A percentile compares a stretch with the other conserved stretches of the same genome.
Conservation (phyloP, 2,329 filamentous ascomycete species). For the Pseudocercospora macadamiae region DNA sequence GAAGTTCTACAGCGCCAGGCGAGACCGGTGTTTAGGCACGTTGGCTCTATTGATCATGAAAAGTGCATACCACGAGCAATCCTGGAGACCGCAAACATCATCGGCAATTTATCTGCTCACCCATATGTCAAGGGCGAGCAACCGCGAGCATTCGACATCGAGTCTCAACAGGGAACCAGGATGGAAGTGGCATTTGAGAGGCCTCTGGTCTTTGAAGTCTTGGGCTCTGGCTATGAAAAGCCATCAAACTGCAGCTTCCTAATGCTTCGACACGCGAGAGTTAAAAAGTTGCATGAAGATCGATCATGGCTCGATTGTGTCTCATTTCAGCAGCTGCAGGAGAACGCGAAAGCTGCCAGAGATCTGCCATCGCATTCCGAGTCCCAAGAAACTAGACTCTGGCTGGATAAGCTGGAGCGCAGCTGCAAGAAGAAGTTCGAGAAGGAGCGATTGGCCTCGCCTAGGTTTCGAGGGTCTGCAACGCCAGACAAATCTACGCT, state of each 20-base stretch:
- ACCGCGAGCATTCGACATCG: conserved; percentile 29
- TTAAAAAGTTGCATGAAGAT: conserved; percentile 78
- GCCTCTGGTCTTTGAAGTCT: conserved; percentile 77
- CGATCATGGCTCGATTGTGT: conserved; percentile 69
- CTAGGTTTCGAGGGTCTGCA: conserved; percentile 11
- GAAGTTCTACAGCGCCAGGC: conserved; percentile 56
- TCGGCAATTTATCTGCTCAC: conserved; percentile 44
- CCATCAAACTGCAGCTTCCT: conserved; percentile 69
- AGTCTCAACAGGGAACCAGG: conserved; percentile 16
- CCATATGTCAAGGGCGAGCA: conserved; percentile 29
- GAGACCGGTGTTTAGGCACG: conserved; percentile 65
- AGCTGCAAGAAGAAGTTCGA: conserved; percentile 36
- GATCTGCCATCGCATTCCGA: conserved; percentile 56
- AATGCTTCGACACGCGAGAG: conserved; percentile 74
- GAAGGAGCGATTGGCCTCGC: conserved; percentile 27
- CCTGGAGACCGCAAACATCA: conserved; percentile 47
- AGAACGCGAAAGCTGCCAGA: conserved; percentile 63
- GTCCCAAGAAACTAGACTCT: conserved; percentile 63
- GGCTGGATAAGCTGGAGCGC: conserved; percentile 63
- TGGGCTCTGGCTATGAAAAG: conserved; percentile 79
- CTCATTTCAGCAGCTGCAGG: conserved; percentile 70
- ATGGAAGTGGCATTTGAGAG: conserved; percentile 62
- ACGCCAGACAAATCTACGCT: conserved; percentile 16
- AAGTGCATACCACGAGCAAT: conserved; percentile 51
- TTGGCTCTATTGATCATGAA: conserved; percentile 57